phyloP scores from a whole-genome alignment of 768 basidiomycete species.

The Russula brevipes region DNA sequence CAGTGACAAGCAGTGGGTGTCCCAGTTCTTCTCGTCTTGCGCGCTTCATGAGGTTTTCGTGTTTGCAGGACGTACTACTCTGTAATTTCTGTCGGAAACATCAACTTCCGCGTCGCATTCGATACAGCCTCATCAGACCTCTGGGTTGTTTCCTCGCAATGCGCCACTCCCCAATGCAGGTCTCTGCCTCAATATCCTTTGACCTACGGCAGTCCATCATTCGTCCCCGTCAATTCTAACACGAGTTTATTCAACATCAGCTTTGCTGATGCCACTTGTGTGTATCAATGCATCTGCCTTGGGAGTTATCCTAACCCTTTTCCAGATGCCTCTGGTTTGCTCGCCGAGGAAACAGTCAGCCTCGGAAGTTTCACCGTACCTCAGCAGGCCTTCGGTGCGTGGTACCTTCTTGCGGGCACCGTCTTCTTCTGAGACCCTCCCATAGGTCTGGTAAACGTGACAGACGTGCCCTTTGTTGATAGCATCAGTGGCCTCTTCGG shows the following conservation, averaged over 20 bases:
- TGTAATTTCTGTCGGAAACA: conserved; percentile 53
- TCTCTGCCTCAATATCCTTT: conserved; percentile 67
- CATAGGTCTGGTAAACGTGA: conserved; percentile 54
- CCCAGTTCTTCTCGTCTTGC: background rate
- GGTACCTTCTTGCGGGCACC: background rate
- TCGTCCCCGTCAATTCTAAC: conserved; percentile 55
- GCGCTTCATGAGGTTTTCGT: background rate
- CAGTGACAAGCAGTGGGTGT: conserved; percentile 21
- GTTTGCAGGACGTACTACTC: conserved; percentile 58
- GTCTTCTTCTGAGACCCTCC: background rate
- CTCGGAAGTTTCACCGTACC: conserved; percentile 55
- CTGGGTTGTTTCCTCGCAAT: conserved; percentile 65
- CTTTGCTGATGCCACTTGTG: conserved; percentile 69
- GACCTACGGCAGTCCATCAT: conserved; percentile 59
- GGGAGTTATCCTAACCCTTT: background rate
- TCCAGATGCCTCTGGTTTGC: conserved; percentile 62
- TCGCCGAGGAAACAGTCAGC: conserved; percentile 59
- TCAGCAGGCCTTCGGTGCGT: conserved; percentile 64
- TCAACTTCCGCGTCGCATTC: conserved; percentile 62
- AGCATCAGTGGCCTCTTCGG: conserved; percentile 69
- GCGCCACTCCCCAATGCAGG: conserved; percentile 50
- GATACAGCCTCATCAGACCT: conserved; percentile 74
- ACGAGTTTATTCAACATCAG: conserved; percentile 51
- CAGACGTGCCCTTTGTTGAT: conserved; percentile 58
- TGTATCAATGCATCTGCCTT: conserved; percentile 27